A percentile compares a stretch with the other conserved stretches of the same genome.
Evolutionary conservation across 2,329 filamentous ascomycete species (phyloP).

Genomic region (Parastagonospora avenae): DNA sequence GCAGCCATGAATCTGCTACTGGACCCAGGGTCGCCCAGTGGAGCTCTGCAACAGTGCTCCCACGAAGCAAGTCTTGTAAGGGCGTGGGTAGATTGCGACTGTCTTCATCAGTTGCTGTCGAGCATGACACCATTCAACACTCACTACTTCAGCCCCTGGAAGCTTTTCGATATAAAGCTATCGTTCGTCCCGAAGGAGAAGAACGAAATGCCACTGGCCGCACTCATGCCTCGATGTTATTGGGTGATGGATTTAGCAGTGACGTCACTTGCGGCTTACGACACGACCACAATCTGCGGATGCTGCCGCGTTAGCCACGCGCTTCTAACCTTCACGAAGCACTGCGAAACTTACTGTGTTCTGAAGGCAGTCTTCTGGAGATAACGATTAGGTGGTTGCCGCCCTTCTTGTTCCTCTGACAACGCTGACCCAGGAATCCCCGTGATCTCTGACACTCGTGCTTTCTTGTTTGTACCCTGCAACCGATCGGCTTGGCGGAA

Average conservation of each 20-base stretch:
- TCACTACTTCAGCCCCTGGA: constrained; percentile 39
- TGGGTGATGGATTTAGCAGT: constrained; percentile 23
- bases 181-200: constrained; percentile 43
- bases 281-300: no score
- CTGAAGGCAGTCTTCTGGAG: neutral
- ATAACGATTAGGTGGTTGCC: neutral
- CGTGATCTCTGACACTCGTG: constrained; percentile 1
- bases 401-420: constrained; percentile 1
- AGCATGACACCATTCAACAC: constrained; percentile 1
- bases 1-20: constrained; percentile 38
- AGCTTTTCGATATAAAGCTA: constrained; percentile 40
- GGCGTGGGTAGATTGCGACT: constrained; percentile 38
- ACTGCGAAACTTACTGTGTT: neutral
- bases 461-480: constrained; percentile 40
- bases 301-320: neutral
- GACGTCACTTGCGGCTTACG: constrained; percentile 31
- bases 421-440: neutral
- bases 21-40: constrained; percentile 41
- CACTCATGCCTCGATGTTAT: constrained; percentile 36
- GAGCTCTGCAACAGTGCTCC: constrained; percentile 31
- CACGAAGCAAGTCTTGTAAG: constrained; percentile 31
- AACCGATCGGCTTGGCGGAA: constrained; percentile 36
- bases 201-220: constrained; percentile 31
- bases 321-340: neutral
- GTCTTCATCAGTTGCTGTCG: constrained; percentile 8